Evolutionary conservation across 108 stramenopile genomes (phyloP), one percentile per base, ranked within the genome.

Genomic region (Bacterosira constricta): DNA sequence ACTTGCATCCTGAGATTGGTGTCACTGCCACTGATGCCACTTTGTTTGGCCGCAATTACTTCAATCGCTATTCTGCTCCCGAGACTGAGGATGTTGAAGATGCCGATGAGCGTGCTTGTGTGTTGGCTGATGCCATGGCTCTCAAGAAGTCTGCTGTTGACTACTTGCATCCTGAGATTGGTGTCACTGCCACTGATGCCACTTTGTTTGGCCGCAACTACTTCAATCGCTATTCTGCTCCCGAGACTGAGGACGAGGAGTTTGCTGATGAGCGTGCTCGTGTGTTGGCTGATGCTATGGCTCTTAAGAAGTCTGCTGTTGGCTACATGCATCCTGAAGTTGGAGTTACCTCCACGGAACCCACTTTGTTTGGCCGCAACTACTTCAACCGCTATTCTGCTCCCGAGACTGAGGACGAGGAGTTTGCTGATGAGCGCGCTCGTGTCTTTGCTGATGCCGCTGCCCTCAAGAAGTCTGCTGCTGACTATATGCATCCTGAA

Each of bases 221-320:
- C 75, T 90, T 88, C 74, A 63, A 25, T 49, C 88, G 90, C 45
- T 49, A 73, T 0, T 88, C 86, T 50, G 90, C 90, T 52, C 72
- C 82, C 32, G 35, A 36, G 29, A 41, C 36, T 10, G 57, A 66
- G 30, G 63, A 39, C n/a, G 54, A 75, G 66, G 78, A 78, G 17
- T 52, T 65, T 17, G 71, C 54, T 1, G 75, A 83, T 20, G 89
- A 87, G 53, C 85, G 83, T 6, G 65, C 47, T 0, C 50, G 36
- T 10, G 57, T 87, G 58, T 25, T 90, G 35, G 80, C 69, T 2
- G 89, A 90, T n/a, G 27, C 37, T n/a, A 31, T 35, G 9, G 29
- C 39, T 9, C 64, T 86, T 56, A 86, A 83, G 79, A 34, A 85
- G 66, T 34, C 34, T 77, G 59, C 69, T 68, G 50, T 55, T 0